Evolutionary conservation across 768 basidiomycete genomes (phyloP), one percentile per base, ranked within the genome.

Genomic region (Russula abietina): DNA sequence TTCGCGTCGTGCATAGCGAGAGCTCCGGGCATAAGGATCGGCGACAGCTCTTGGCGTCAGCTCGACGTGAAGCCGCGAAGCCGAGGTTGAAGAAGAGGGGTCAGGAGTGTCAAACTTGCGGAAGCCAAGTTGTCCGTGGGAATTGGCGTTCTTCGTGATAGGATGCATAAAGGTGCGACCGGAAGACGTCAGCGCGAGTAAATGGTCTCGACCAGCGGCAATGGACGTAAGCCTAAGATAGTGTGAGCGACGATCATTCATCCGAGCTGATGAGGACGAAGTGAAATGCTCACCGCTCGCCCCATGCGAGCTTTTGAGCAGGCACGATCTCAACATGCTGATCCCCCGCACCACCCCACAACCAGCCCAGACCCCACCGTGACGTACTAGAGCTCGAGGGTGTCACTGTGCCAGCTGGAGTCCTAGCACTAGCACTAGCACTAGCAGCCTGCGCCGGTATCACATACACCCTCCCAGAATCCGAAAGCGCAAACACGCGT

Each of bases 111-210:
- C 75, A 54, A 87, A 79, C 64, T 83, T 83, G 32, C 85, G 83
- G 67, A 89, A 79, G 8, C 93, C 94, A 9, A 98, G 83, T 71
- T 97, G 94, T 1, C 91, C 89, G 70, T 85, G 83, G 1, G 81
- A 75, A 73, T 98, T 98, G 32, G 89, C 93, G 10, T 80, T 72
- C 65, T 83, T 83, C 65, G 82, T 83, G 48, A 91, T 77, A 0
- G 94, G 91, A 69, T 91, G 84, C 2, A 85, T 82, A 71, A 89
- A 93, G 5, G 88, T 81, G 52, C 91, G 87, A 2, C 93, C 93
- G 41, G 74, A 77, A 11, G 84, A 86, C 10, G 88, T 88, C 45
- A 88, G 71, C 4, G 84, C 87, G n/a, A 90, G 80, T 11, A 90
- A 75, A 70, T 90, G 88, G 69, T 86, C 82, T 16, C 76, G 72